phyloP scores from a whole-genome alignment of 805 yeast species.

The Ogataea pilisensis region DNA sequence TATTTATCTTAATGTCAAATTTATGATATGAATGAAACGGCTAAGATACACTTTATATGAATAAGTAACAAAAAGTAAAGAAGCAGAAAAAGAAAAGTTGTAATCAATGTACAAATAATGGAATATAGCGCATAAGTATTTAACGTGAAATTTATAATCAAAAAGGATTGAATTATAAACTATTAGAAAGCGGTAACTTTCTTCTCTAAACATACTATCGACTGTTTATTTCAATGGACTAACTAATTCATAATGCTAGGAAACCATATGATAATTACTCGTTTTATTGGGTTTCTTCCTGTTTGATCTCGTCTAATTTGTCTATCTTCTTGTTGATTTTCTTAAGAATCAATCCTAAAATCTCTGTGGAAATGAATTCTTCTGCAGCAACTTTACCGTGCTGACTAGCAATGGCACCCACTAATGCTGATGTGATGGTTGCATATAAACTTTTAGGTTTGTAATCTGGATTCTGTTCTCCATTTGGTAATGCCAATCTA shows the following conservation, averaged over 20 bases:
- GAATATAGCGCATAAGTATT: too few species aligned
- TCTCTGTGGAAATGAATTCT: conserved; percentile 38
- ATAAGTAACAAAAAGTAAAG: too few species aligned
- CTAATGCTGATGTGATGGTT: conserved; percentile 40
- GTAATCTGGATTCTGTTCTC: conserved; percentile 30
- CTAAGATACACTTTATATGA: too few species aligned
- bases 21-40: too few species aligned
- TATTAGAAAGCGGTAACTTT: too few species aligned
- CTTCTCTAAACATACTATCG: too few species aligned
- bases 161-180: too few species aligned
- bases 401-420: conserved; percentile 63
- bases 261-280: neutral
- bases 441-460: conserved; percentile 28
- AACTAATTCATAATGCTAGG: neutral
- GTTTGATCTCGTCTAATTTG: neutral
- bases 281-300: neutral
- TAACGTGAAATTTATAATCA: too few species aligned
- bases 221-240: too few species aligned
- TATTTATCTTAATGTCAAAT: too few species aligned
- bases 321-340: neutral
- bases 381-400: conserved; percentile 61
- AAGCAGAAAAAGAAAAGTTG: too few species aligned
- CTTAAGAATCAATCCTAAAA: neutral
- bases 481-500: conserved; percentile 39
- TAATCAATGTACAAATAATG: too few species aligned